Evolutionary conservation across 108 stramenopile species (phyloP).

Genomic region (Nannochloropsis gaditana): DNA sequence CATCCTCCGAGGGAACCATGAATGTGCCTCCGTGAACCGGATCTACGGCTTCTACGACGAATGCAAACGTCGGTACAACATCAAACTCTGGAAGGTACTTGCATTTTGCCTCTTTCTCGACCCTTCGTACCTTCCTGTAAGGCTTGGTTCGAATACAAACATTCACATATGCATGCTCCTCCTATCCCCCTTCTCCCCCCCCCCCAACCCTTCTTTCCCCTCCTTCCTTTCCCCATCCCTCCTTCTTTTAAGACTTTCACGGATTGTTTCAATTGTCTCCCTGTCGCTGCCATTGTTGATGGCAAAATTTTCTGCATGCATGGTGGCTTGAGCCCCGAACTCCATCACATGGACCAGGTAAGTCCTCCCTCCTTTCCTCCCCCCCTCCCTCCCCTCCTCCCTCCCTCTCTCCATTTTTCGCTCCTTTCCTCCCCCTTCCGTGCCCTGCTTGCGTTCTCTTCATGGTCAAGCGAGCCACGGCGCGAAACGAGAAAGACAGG

Average conservation of each 20-base stretch:
- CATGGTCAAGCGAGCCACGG: too few species aligned
- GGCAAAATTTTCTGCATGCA: conserved; percentile 62
- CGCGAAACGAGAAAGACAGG: too few species aligned
- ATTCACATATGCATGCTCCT: background rate
- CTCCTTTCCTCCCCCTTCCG: background rate
- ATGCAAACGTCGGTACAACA: conserved; percentile 64
- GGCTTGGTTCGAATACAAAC: too few species aligned
- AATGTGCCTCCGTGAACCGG: conserved; percentile 96
- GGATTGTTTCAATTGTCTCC: conserved; percentile 61
- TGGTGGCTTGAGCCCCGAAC: conserved; percentile 65
- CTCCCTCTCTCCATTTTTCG: background rate
- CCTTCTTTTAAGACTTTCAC: conserved; percentile 39
- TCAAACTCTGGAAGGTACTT: conserved; percentile 49
- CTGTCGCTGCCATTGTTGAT: conserved; percentile 59
- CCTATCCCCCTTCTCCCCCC: conserved; percentile 4
- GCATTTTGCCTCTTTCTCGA: background rate
- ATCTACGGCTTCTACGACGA: conserved; percentile 99
- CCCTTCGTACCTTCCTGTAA: too few species aligned
- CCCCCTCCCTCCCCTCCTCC: background rate
- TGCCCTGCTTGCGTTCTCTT: too few species aligned
- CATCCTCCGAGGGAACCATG: conserved; percentile 96
- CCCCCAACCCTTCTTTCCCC: too few species aligned
- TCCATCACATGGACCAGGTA: conserved; percentile 55
- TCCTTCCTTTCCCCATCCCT: conserved; percentile 28
- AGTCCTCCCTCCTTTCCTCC: background rate